These are phyloP conservation scores for Pestalotiopsis sp. DNA, from an alignment of 2,329 filamentous ascomycete genomes.

Conservation along the genomic window DNA sequence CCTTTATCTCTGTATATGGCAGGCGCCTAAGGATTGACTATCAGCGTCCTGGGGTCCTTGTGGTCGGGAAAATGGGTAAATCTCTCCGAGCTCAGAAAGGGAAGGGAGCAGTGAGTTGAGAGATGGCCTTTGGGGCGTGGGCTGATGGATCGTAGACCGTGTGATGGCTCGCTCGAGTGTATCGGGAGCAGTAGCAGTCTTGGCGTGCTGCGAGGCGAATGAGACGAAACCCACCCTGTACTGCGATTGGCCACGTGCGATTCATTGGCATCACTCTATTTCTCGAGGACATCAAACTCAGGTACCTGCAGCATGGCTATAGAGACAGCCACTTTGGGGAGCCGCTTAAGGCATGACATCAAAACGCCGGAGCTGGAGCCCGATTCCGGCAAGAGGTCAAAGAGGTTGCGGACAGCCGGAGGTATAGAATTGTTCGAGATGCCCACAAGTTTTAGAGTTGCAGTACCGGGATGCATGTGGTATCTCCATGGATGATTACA, in stretches of 20 bases:
- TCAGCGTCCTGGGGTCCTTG: conserved; percentile 18
- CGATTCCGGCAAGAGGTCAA: conserved; percentile 11
- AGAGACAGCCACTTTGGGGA: conserved; percentile 12
- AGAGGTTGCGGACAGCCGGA: neutral
- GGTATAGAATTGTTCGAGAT: conserved; percentile 12
- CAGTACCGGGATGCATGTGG: conserved; percentile 13
- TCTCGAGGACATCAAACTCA: conserved; percentile 6
- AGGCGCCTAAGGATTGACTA: conserved; percentile 9
- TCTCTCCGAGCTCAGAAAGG: conserved; percentile 33
- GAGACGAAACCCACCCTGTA: neutral
- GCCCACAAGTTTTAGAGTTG: conserved; percentile 12
- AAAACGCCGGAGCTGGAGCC: conserved; percentile 12
- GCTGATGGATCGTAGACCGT: conserved; percentile 23
- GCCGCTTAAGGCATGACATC: conserved; percentile 15
- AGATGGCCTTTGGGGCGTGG: neutral
- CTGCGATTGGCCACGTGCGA: conserved; percentile 13
- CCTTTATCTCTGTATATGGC: conserved; percentile 19
- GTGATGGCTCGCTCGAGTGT: conserved; percentile 9
- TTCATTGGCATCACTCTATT: conserved; percentile 4
- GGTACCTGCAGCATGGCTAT: conserved; percentile 5
- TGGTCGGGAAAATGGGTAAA: conserved; percentile 29
- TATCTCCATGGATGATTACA: neutral
- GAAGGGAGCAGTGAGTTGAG: conserved; percentile 17
- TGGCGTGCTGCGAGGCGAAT: neutral
- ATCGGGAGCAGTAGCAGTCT: neutral